Conservation (phyloP, 2,329 filamentous ascomycete species). For the Akanthomyces dipterigenus region DNA sequence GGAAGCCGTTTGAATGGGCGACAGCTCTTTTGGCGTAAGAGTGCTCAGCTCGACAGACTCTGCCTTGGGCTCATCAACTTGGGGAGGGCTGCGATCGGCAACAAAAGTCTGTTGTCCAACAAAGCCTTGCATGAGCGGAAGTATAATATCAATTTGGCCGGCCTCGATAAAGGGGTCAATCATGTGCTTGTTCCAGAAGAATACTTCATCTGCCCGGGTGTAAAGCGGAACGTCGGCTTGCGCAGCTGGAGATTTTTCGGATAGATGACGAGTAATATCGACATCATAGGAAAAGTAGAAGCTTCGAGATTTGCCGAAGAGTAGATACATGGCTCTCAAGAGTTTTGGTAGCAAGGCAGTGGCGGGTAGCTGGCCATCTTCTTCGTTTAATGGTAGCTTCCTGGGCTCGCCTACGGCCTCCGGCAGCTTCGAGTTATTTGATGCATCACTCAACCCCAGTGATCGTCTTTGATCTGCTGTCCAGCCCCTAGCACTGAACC, state of each 20-base stretch:
- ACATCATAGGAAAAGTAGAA: slow-evolving; percentile 96
- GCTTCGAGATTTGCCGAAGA: slow-evolving; percentile 74
- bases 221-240: slow-evolving; percentile 50
- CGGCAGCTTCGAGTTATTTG: slow-evolving; percentile 15
- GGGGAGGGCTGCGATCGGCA: slow-evolving; percentile 56
- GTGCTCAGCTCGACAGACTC: slow-evolving; percentile 41
- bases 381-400: slow-evolving; percentile 35
- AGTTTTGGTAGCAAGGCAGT: slow-evolving; percentile 70
- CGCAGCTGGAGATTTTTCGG: slow-evolving; percentile 22
- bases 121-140: slow-evolving; percentile 91
- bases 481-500: slow-evolving; percentile 86
- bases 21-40: slow-evolving; percentile 25
- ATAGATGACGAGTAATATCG: slow-evolving; percentile 70
- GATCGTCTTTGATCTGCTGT: slow-evolving; percentile 62
- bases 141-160: slow-evolving; percentile 62
- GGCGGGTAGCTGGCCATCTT: slow-evolving; percentile 22
- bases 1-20: not conserved
- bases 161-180: slow-evolving; percentile 65
- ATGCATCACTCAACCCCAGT: slow-evolving; percentile 56
- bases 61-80: slow-evolving; percentile 39
- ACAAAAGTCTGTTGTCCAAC: slow-evolving; percentile 80
- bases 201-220: slow-evolving; percentile 66
- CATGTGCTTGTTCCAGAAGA: slow-evolving; percentile 87
- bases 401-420: slow-evolving; percentile 14
- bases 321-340: slow-evolving; percentile 72